phyloP scores from a whole-genome alignment of 371 early-diverging fungal species.

The Mortierella sp. region DNA sequence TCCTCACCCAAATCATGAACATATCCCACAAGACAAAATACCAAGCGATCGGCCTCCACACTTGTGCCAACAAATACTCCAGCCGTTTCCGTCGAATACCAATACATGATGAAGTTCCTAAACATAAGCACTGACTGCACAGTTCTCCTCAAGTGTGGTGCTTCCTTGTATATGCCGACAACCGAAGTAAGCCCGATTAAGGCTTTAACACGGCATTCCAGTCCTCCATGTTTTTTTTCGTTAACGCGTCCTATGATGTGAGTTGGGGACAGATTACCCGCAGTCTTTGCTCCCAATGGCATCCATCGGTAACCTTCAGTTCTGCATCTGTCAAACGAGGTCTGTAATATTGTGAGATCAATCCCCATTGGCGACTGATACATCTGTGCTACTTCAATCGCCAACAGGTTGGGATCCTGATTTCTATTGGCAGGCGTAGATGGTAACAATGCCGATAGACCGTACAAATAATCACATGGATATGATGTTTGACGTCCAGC shows the following conservation, averaged over 20 bases:
- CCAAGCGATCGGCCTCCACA: constrained; percentile 11
- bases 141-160: not conserved
- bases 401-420: constrained; percentile 5
- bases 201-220: constrained; percentile 7
- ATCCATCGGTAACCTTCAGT: constrained; percentile 22
- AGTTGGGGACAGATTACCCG: not conserved
- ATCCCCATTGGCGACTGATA: no score
- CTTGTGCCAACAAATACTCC: constrained; percentile 22
- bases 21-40: constrained; percentile 15
- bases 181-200: constrained; percentile 21
- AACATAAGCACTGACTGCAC: not conserved
- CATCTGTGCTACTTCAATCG: constrained; percentile 24
- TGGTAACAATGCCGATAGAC: constrained; percentile 23
- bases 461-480: constrained; percentile 15
- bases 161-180: not conserved
- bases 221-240: no score
- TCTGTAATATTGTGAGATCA: not conserved
- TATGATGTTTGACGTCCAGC: constrained; percentile 21
- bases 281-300: constrained; percentile 14
- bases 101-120: constrained; percentile 5
- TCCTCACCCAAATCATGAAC: not conserved
- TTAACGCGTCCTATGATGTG: not conserved
- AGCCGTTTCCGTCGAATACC: constrained; percentile 16
- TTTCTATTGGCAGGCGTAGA: constrained; percentile 5
- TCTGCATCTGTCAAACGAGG: constrained; percentile 16